Evolutionary conservation across 306 rosid species (phyloP).

Genomic region (Fagus crenata): DNA sequence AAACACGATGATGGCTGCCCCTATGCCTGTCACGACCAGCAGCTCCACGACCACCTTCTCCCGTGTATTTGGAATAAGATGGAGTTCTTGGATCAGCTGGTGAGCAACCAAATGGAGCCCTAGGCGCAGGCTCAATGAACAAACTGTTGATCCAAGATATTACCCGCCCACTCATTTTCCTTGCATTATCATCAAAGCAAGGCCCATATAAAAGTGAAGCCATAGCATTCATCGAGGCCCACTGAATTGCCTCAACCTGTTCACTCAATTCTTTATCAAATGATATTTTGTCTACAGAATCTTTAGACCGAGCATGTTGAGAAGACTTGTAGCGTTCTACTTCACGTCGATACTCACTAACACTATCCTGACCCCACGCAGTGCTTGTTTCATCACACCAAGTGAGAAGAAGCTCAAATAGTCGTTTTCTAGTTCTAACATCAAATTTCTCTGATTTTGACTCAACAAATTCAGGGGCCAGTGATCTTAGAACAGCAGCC

Average conservation of each 20-base stretch:
- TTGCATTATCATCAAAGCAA: slow-evolving; percentile 97
- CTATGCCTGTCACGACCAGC: slow-evolving; percentile 89
- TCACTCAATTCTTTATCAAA: slow-evolving; percentile 96
- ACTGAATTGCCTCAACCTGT: slow-evolving; percentile 97
- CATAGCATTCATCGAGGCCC: slow-evolving; percentile 99
- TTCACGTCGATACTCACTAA: slow-evolving; percentile 93
- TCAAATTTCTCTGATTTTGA: slow-evolving; percentile 94
- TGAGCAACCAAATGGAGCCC: slow-evolving; percentile 98
- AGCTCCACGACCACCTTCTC: slow-evolving; percentile 84
- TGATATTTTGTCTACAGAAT: slow-evolving; percentile 91
- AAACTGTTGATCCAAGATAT: slow-evolving; percentile 95
- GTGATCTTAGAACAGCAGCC: slow-evolving; percentile 90
- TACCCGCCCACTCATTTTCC: slow-evolving; percentile 99
- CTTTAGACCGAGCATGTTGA: slow-evolving; percentile 94
- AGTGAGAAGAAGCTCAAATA: slow-evolving; percentile 91
- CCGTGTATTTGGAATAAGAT: slow-evolving; percentile 77
- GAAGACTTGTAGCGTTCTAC: slow-evolving; percentile 98
- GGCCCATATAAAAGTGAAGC: slow-evolving; percentile 97
- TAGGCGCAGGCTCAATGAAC: slow-evolving; percentile 86
- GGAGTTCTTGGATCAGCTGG: slow-evolving; percentile 99
- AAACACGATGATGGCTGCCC: slow-evolving; percentile 86
- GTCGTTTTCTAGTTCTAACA: slow-evolving; percentile 83
- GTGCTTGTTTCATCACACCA: slow-evolving; percentile 89
- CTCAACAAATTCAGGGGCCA: slow-evolving; percentile 98
- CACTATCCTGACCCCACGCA: slow-evolving; percentile 82